Conservation (phyloP, 495 filamentous ascomycete species). For the Aspergillus egyptiacus region DNA sequence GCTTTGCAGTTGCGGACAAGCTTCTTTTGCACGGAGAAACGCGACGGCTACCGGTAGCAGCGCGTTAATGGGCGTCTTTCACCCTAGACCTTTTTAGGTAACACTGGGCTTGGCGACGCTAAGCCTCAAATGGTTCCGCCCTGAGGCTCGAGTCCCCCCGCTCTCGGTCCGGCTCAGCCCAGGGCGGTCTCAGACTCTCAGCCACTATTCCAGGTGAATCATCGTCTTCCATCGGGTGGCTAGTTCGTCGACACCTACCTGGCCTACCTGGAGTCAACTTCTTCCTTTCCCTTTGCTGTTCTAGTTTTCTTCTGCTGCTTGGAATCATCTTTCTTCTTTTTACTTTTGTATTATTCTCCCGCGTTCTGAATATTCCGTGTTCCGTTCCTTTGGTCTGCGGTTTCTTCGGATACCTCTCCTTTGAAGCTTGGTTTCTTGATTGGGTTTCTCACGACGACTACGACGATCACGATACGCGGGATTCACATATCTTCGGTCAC, state of each 20-base stretch:
- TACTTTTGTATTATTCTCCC: slow-evolving; percentile 12
- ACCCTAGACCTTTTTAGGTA: slow-evolving; percentile 23
- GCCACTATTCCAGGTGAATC: slow-evolving; percentile 8
- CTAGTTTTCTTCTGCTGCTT: slow-evolving; percentile 14
- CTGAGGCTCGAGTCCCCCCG: no score
- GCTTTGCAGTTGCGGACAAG: slow-evolving; percentile 16
- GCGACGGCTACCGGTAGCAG: slow-evolving; percentile 21
- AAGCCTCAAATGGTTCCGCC: neutral
- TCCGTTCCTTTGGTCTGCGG: slow-evolving; percentile 11
- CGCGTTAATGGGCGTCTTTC: slow-evolving; percentile 36
- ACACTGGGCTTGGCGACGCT: slow-evolving; percentile 22
- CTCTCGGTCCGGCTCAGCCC: neutral
- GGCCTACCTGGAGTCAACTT: neutral
- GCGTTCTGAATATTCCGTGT: slow-evolving; percentile 18
- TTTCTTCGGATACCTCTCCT: slow-evolving; percentile 17
- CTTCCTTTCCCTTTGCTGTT: slow-evolving; percentile 10
- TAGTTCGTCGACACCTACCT: no score
- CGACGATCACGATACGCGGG: slow-evolving; percentile 18
- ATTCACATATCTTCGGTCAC: slow-evolving; percentile 1
- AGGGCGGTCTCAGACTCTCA: neutral
- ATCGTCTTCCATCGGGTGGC: neutral
- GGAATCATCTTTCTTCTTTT: slow-evolving; percentile 12
- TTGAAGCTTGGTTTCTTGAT: slow-evolving; percentile 18
- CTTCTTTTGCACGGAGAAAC: slow-evolving; percentile 17
- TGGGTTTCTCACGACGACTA: slow-evolving; percentile 17